phyloP scores from a whole-genome alignment of 176 grass and related monocot genomes.

The Hordeum vulgare region MorexV3_pseudomolecules_assembly NC_058522.1:583732833-583733332 shows the following conservation, averaged over 20 bases:
- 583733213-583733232: not conserved
- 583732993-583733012: not conserved
- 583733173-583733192: not conserved
- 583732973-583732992: not conserved
- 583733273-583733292: constrained; percentile 58
- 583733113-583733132: not conserved
- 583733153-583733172: not conserved
- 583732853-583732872: not conserved
- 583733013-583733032: not conserved
- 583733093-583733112: not conserved
- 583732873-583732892: not conserved
- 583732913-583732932: not conserved
- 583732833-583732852: not conserved
- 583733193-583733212: not conserved
- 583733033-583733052: not conserved
- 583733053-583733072: not conserved
- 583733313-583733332: constrained; percentile 44
- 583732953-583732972: not conserved
- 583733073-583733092: not conserved
- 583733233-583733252: not conserved
- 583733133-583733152: not conserved
- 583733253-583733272: constrained; percentile 65
- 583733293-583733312: constrained; percentile 55
- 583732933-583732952: not conserved
- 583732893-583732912: not conserved